phyloP scores from a whole-genome alignment of 306 rosid species.

The Abrus precatorius region DNA sequence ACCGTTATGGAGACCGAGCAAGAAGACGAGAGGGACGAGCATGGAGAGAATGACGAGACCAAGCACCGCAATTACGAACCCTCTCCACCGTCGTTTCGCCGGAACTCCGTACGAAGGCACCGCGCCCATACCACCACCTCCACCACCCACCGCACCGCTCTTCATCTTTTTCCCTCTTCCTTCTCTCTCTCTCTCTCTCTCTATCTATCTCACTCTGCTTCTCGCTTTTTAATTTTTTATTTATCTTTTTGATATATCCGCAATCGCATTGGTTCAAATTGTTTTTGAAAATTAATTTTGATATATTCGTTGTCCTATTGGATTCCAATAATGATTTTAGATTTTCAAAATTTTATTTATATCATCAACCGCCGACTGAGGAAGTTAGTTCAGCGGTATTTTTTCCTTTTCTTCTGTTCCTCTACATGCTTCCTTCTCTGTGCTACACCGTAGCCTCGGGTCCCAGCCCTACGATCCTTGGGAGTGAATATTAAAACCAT shows the following conservation, averaged over 20 bases:
- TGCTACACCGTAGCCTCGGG: background rate
- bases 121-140: constrained; percentile 47
- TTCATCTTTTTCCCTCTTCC: constrained; percentile 54
- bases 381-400: constrained; percentile 42
- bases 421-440: background rate
- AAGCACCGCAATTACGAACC: constrained; percentile 84
- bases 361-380: constrained; percentile 45
- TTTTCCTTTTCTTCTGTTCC: background rate
- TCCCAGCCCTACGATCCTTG: constrained; percentile 5
- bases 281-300: background rate
- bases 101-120: constrained; percentile 64
- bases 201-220: constrained; percentile 35
- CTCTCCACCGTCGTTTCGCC: constrained; percentile 88
- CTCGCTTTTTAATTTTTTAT: constrained; percentile 42
- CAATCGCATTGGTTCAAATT: background rate
- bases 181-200: constrained; percentile 6
- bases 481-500: background rate
- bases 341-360: background rate
- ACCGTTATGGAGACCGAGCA: constrained; percentile 94
- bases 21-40: constrained; percentile 95
- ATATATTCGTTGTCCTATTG: background rate
- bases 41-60: constrained; percentile 92
- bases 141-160: constrained; percentile 60
- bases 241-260: background rate
- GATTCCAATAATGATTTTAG: background rate